phyloP scores from a whole-genome alignment of 371 early-diverging fungal genomes.

The Mortierella sp. region DNA sequence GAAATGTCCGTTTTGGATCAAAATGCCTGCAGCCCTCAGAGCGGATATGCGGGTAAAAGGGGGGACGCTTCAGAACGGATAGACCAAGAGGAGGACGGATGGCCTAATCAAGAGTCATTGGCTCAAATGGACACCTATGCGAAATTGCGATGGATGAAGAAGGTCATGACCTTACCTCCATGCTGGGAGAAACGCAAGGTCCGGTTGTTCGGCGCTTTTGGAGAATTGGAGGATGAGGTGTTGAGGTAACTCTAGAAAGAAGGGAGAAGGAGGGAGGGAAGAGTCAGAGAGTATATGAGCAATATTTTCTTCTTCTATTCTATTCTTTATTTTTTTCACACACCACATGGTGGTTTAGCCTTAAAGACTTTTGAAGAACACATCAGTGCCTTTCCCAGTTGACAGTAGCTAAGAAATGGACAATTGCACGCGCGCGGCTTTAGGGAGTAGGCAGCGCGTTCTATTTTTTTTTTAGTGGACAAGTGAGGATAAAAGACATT shows the following conservation, averaged over 20 bases:
- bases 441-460: no score
- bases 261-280: not conserved
- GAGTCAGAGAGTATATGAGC: not conserved
- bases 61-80: no score
- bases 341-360: not conserved
- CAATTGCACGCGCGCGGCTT: not conserved
- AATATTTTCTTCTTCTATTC: not conserved
- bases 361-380: not conserved
- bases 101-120: slow-evolving; percentile 17
- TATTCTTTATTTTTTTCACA: not conserved
- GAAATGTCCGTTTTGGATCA: no score
- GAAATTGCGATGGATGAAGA: slow-evolving; percentile 37
- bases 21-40: no score
- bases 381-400: not conserved
- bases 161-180: slow-evolving; percentile 23
- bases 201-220: slow-evolving; percentile 40
- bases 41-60: no score
- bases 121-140: slow-evolving; percentile 15
- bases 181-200: slow-evolving; percentile 47
- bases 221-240: slow-evolving; percentile 28
- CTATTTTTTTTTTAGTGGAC: no score
- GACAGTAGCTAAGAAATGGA: not conserved
- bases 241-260: slow-evolving; percentile 18
- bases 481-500: no score
- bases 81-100: slow-evolving; percentile 1